Base-by-base conservation (phyloP, 1,284 basidiomycete genomes). In the Fomes fomentarius region DNA sequence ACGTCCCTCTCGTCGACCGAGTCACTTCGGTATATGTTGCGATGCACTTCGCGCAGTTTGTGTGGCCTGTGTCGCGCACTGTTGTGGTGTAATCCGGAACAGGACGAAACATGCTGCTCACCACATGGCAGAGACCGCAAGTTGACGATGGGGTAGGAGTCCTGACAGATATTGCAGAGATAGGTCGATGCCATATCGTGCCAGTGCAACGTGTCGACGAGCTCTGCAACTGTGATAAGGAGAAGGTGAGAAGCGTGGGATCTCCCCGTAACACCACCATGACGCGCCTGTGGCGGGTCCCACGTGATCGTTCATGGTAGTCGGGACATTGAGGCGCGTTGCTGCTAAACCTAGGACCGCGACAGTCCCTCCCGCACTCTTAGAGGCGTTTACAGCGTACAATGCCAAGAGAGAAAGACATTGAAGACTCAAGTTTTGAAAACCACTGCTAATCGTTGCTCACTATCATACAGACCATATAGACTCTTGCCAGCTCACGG, bases 151-250 rank as follows among this genome's bases (percentile, higher is more conserved):
- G 37, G 28, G 26, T 50, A 37, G 17, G 50, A 24, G n/a, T 57
- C 58, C 15, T 55, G 55, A 49, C 58, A 60, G 40, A 60, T 55
- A 17, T 39, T 50, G 41, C 58, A 60, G n/a, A 54, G 26, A 17
- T 41, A 52, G 15, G 17, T 15, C 9, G 19, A 8, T 37, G 35
- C 17, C 35, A 37, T 37, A 15, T 33, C 31, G n/a, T 11, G 31
- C 31, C 11, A 10, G 11, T n/a, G 9, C n/a, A 33, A 33, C 4
- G 31, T 33, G 31, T 31, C 8, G 14, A 8, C 30, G 30, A 7
- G 14, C 30, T 31, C 8, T 33, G 12, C 12, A 33, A 33, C 12
- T 11, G 3, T 4, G n/a, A 12, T 3, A n/a, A 33, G 31, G 9
- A 2, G 31, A n/a, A 33, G 31, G 31, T 33, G 11, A 11, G n/a